Evolutionary conservation across 2,329 filamentous ascomycete species (phyloP).

Genomic region (Trichophyton verrucosum): DNA sequence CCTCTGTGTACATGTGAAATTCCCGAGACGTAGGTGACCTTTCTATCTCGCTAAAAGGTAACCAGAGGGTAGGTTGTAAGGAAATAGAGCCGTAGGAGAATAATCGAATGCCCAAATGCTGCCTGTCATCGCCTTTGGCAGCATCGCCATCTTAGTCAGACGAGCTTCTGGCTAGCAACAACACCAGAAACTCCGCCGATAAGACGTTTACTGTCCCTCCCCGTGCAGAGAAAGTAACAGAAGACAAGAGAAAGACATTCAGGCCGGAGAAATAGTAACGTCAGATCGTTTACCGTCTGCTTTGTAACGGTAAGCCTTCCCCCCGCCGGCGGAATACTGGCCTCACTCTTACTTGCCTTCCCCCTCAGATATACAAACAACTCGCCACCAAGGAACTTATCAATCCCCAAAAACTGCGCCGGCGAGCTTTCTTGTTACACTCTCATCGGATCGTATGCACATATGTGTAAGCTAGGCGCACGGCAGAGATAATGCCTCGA

Average conservation of each 20-base stretch:
- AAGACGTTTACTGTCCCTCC: too few species aligned
- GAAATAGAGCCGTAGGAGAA: too few species aligned
- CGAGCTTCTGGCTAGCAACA: neutral
- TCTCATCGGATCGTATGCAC: neutral
- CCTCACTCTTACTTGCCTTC: neutral
- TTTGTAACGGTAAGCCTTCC: neutral
- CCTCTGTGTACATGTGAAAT: too few species aligned
- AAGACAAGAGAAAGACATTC: neutral
- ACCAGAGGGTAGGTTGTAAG: too few species aligned
- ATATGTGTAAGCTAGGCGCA: neutral
- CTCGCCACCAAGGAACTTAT: neutral
- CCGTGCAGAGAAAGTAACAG: neutral
- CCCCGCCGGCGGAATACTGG: neutral
- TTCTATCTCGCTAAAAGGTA: too few species aligned
- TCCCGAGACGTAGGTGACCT: too few species aligned
- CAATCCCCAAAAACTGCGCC: neutral
- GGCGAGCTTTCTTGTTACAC: neutral
- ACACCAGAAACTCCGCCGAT: neutral
- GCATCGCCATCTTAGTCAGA: neutral
- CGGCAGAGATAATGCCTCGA: constrained; percentile 3
- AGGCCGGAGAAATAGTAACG: too few species aligned
- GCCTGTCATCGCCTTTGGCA: too few species aligned
- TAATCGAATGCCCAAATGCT: too few species aligned
- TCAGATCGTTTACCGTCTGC: neutral
- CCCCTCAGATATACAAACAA: neutral